A percentile compares a stretch with the other conserved stretches of the same genome.
phyloP scores from a whole-genome alignment of 192 early-diverging fungal genomes.

The Backusella morwellensis region DNA sequence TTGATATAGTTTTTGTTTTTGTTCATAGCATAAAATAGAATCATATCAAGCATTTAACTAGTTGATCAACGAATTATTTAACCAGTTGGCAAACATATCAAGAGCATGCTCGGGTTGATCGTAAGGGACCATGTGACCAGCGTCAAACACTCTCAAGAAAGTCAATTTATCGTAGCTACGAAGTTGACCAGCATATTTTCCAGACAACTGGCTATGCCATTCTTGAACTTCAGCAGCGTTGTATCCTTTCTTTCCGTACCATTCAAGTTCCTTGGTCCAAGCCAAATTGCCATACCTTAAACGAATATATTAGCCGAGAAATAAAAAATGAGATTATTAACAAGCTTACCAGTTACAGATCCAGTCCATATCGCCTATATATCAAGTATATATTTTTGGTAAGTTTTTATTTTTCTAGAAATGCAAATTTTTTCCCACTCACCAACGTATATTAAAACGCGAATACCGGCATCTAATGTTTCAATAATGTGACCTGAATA shows the following conservation, averaged over 20 bases:
- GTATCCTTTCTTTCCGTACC: slow-evolving; percentile 8
- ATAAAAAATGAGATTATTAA: neutral
- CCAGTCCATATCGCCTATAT: slow-evolving; percentile 34
- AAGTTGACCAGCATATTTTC: neutral
- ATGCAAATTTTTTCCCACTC: neutral
- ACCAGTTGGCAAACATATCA: slow-evolving; percentile 87
- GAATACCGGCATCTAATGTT: slow-evolving; percentile 78
- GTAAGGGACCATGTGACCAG: slow-evolving; percentile 90
- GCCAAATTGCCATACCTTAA: slow-evolving; percentile 81
- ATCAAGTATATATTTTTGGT: neutral
- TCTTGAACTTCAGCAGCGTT: neutral
- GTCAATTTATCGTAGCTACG: slow-evolving; percentile 61
- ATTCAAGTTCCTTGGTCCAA: slow-evolving; percentile 58
- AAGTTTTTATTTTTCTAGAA: neutral
- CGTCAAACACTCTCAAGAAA: slow-evolving; percentile 82
- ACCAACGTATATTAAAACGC: slow-evolving; percentile 88
- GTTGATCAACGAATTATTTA: slow-evolving; percentile 22
- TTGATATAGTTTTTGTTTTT: neutral
- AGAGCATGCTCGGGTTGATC: slow-evolving; percentile 81
- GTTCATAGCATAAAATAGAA: neutral
- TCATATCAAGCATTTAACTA: neutral
- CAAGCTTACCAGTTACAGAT: slow-evolving; percentile 38
- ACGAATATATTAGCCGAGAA: neutral
- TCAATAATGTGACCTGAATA: slow-evolving; percentile 17
- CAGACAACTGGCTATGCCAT: neutral